These are phyloP conservation scores for Botrytis byssoidea DNA, from an alignment of 2,329 filamentous ascomycete genomes.

Conservation along the genomic window DNA sequence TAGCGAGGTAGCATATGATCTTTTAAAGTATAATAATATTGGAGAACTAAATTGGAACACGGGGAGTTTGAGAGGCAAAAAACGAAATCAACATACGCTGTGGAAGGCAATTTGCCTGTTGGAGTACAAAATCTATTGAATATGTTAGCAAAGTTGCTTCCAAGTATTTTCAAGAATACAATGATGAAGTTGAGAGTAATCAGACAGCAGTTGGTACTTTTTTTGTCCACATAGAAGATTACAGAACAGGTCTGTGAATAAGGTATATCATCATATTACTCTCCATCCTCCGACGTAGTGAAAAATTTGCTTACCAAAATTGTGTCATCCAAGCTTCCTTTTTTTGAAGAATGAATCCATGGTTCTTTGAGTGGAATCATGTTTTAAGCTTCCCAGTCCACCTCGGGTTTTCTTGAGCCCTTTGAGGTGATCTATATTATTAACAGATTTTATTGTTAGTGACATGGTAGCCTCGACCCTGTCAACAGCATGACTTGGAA, in stretches of 20 bases:
- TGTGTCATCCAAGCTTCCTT: conserved; percentile 38
- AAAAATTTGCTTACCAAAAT: conserved; percentile 21
- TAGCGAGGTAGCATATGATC: not conserved
- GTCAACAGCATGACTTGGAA: not conserved
- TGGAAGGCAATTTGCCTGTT: not conserved
- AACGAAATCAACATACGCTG: conserved; percentile 8
- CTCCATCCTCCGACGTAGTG: conserved; percentile 26
- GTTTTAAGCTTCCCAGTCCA: conserved; percentile 74
- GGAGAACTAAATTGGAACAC: not conserved
- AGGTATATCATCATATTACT: conserved; percentile 66
- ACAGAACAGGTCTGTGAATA: conserved; percentile 86
- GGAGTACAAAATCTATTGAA: not conserved
- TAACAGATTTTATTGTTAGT: conserved; percentile 59
- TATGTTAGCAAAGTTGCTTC: conserved; percentile 20
- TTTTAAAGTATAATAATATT: not conserved
- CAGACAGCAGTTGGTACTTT: conserved; percentile 84
- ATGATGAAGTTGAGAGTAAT: conserved; percentile 39
- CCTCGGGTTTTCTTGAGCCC: conserved; percentile 77
- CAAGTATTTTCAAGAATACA: not conserved
- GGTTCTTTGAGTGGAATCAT: conserved; percentile 73
- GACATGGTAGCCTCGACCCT: conserved; percentile 42
- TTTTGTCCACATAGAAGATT: conserved; percentile 63
- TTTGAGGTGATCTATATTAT: conserved; percentile 68
- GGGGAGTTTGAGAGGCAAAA: not conserved
- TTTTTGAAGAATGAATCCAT: conserved; percentile 77